These are phyloP conservation scores for Verticillium klebahnii DNA, from an alignment of 2,329 filamentous ascomycete genomes.

Conservation along the genomic window DNA sequence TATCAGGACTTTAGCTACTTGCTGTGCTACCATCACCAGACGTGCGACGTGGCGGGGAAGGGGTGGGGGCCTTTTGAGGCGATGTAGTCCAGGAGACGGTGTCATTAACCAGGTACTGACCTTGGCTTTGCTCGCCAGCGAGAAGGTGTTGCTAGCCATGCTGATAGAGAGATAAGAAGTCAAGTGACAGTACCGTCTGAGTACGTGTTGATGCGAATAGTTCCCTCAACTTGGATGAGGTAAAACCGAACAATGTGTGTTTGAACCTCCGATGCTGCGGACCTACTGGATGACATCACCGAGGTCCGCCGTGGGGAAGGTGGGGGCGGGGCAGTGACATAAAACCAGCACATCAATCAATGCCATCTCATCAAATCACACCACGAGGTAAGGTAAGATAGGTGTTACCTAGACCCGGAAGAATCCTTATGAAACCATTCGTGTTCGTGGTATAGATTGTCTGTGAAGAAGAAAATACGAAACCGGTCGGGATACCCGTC, in stretches of 20 bases:
- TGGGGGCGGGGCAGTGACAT: background rate
- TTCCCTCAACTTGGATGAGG: background rate
- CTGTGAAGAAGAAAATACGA: no score
- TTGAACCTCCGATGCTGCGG: no score
- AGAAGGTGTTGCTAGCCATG: background rate
- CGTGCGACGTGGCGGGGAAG: background rate
- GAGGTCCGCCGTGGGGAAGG: background rate
- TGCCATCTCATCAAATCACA: background rate
- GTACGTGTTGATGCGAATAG: background rate
- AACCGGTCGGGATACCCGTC: no score
- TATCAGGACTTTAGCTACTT: constrained; percentile 17
- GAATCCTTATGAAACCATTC: no score
- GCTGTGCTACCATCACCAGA: background rate
- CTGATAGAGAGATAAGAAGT: background rate
- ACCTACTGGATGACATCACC: background rate
- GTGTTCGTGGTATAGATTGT: no score
- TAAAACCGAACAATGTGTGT: background rate
- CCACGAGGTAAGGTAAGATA: no score
- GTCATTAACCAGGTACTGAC: background rate
- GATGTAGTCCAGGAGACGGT: no score
- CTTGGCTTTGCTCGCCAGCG: background rate
- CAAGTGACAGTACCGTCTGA: no score
- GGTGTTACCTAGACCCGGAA: no score
- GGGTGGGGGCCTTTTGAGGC: no score
- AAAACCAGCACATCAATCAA: background rate